Evolutionary conservation across 306 rosid species (phyloP), one percentile per base, ranked within the genome.

Genomic region (Fragaria ananassa): DNA sequence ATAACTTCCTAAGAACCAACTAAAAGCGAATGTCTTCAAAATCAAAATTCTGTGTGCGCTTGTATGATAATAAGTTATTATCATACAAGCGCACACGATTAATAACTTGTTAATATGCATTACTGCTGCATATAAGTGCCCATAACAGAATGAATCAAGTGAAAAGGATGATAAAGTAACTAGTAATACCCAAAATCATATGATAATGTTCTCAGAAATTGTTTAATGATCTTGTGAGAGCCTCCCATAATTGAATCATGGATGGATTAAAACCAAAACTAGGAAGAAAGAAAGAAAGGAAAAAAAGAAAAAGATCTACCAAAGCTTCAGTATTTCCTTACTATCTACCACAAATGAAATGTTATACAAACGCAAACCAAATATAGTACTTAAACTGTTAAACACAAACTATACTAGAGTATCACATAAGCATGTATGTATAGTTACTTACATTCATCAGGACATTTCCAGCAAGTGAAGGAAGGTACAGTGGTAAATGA

Each of bases 401-500:
- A 13, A 17, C 61, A 35, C 15, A 66, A 44, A 41, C 50, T 51
- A 39, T 63, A 66, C 53, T 11, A 7, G 4, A 21, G 57, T 34
- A 23, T 27, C 61, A 37, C 53, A 17, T 11, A 18, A 42, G 19
- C 60, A 63, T 70, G 29, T 8, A 15, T 50, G 29, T 34, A 34
- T 42, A 0, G n/a, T 67, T 75, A 10, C 75, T 68, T 41, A 44
- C 60, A 73, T 44, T 56, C 21, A 15, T 54, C 54, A 6, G 35
- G 31, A 23, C 53, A n/a, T 51, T 15, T 17, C 35, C 31, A 61
- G 64, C 21, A 74, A 51, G 76, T 62, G 67, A 62, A 71, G 19
- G 64, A 6, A 65, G 42, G 37, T 15, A 41, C 31, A 41, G 29
- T 37, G 46, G 31, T 9, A 46, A 72, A 53, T 51, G 21, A 27